Conservation (phyloP, 805 yeast species). For the Cyberlindnera samutprakarnensis region DNA sequence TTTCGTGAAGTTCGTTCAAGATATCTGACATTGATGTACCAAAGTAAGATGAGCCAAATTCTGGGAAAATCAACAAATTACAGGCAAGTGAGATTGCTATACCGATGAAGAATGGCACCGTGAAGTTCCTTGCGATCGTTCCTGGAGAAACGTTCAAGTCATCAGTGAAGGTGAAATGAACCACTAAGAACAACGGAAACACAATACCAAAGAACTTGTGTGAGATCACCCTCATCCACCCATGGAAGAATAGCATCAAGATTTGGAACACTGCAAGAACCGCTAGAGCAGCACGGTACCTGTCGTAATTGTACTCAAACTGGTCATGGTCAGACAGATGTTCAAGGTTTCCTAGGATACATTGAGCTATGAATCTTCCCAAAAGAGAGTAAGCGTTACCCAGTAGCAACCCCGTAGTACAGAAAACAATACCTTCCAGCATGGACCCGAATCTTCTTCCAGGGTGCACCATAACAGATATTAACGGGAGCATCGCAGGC, state of each 20-base stretch:
- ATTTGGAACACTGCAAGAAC: constrained; percentile 37
- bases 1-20: constrained; percentile 31
- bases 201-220: constrained; percentile 40
- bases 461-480: constrained; percentile 41
- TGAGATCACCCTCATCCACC: constrained; percentile 40
- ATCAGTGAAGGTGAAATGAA: constrained; percentile 40
- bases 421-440: constrained; percentile 34
- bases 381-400: constrained; percentile 36
- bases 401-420: constrained; percentile 32
- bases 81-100: constrained; percentile 36
- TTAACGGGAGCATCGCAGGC: constrained; percentile 37
- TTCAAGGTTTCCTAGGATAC: constrained; percentile 26
- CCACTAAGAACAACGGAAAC: constrained; percentile 41
- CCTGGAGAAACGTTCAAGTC: constrained; percentile 25
- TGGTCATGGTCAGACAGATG: constrained; percentile 25
- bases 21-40: constrained; percentile 36
- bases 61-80: constrained; percentile 40
- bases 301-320: constrained; percentile 21
- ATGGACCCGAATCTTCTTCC: constrained; percentile 43
- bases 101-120: constrained; percentile 39
- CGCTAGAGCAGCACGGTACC: constrained; percentile 33
- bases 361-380: constrained; percentile 34
- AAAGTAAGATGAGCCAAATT: constrained; percentile 41
- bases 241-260: constrained; percentile 39
- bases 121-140: constrained; percentile 27